Percentiles rank a stretch among this genome's conserved stretches.
phyloP scores from a whole-genome alignment of 2,329 filamentous ascomycete genomes.

The Ambrosiella beaveri region DNA sequence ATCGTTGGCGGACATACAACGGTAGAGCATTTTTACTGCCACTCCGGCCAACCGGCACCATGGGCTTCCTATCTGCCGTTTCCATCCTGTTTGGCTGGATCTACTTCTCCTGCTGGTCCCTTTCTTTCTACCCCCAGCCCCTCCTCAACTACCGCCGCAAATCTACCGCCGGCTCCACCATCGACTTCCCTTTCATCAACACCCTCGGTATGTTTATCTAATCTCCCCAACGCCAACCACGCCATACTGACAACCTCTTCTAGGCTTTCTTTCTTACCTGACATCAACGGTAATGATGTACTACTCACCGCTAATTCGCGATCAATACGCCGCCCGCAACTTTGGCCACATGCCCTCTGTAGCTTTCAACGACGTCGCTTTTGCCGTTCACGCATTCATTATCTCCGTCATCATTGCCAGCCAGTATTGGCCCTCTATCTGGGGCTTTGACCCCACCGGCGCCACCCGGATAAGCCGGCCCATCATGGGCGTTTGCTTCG shows the following conservation, averaged over 20 bases:
- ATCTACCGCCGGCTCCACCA: conserved; percentile 66
- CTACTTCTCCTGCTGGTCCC: conserved; percentile 63
- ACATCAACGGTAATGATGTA: conserved; percentile 60
- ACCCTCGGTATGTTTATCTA: conserved; percentile 28
- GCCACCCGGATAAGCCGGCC: conserved; percentile 39
- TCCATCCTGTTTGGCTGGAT: conserved; percentile 55
- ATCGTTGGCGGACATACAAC: background rate
- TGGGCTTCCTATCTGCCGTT: conserved; percentile 16
- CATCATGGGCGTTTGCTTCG: conserved; percentile 53
- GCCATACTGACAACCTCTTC: background rate
- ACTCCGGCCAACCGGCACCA: background rate
- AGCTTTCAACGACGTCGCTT: conserved; percentile 75
- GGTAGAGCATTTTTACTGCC: background rate
- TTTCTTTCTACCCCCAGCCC: conserved; percentile 85
- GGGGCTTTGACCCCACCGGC: conserved; percentile 52
- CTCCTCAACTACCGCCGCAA: conserved; percentile 60
- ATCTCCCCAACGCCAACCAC: background rate
- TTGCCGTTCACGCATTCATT: conserved; percentile 64
- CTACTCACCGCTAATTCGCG: conserved; percentile 58
- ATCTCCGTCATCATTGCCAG: conserved; percentile 57
- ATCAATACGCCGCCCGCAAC: conserved; percentile 71
- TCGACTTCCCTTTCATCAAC: conserved; percentile 75
- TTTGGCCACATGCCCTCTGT: conserved; percentile 64
- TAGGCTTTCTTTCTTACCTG: conserved; percentile 59
- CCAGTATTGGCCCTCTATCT: conserved; percentile 60